Conservation (phyloP, 345 rosid genomes). For the Eucalyptus sp. region DNA sequence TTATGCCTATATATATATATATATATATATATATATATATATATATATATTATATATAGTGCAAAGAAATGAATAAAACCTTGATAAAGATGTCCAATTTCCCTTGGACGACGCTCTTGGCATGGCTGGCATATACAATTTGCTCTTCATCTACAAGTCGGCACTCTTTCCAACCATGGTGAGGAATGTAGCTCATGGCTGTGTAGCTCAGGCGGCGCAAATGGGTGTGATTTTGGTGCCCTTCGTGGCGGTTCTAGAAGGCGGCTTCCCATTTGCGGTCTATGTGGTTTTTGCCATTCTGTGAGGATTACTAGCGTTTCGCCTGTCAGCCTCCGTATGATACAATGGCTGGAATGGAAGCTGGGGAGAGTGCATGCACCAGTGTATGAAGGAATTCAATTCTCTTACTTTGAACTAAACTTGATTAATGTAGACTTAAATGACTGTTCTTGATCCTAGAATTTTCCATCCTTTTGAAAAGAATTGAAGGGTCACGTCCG, state of each 20-base stretch:
- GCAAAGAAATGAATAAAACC: too few relatives aligned
- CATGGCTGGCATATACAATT: slow-evolving; percentile 74
- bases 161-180: slow-evolving; percentile 84
- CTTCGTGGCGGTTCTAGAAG: slow-evolving; percentile 46
- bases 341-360: slow-evolving; percentile 65
- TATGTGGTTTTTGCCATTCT: slow-evolving; percentile 46
- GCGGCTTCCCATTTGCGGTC: slow-evolving; percentile 46
- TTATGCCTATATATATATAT: too few relatives aligned
- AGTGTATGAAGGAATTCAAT: not conserved
- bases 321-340: slow-evolving; percentile 57
- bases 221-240: too few relatives aligned
- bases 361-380: slow-evolving; percentile 14
- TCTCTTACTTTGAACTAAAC: too few relatives aligned
- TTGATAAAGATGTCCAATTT: too few relatives aligned
- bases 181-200: slow-evolving; percentile 72
- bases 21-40: too few relatives aligned
- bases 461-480: too few relatives aligned
- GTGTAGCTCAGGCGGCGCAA: slow-evolving; percentile 3
- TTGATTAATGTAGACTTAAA: too few relatives aligned
- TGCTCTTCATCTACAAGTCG: slow-evolving; percentile 65
- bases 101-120: slow-evolving; percentile 18
- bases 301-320: slow-evolving; percentile 62
- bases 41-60: too few relatives aligned
- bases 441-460: too few relatives aligned
- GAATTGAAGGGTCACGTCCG: not conserved